Evolutionary conservation across 345 rosid genomes (phyloP), one percentile per base, ranked within the genome.

Genomic region (Brassica cretica): DNA sequence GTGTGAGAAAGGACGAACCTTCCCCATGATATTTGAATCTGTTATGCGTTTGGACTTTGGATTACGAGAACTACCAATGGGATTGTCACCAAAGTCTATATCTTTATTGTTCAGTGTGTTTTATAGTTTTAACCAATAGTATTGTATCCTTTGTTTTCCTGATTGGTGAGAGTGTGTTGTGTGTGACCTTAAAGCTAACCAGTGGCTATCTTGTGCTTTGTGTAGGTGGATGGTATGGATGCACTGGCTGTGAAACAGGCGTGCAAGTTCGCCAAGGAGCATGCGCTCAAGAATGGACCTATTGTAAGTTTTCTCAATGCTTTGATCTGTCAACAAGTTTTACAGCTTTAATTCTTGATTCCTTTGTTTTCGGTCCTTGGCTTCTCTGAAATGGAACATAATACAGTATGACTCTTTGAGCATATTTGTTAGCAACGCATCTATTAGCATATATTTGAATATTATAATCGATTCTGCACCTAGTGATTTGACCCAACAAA

Each of bases 191-290:
- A 37, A 58, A 63, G 37, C 75, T 74, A 70, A 41, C 19, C 29
- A 53, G 39, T 74, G 75, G 39, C 5, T 46, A 53, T 25, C 25
- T 9, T 64, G 5, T 70, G 76, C 5, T 33, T 58, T 65, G 33
- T 75, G n/a, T 78, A 93, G 98, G 98, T 95, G 67, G 99, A 95
- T 80, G 99, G 99, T 64, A 95, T 95, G 99, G 99, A 95, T 88
- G 96, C 82, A 27, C 72, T 95, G 66, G 98, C 98, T 72, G 99
- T 95, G 80, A 95, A 95, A 74, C 98, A 95, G 79, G 99, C 97
- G 3, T 95, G 99, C 88, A 88, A 84, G 81, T 93, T 91, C 78
- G 98, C 99, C 14, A 95, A 95, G 87, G 98, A 91, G 84, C 87
- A 88, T 82, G 97, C 86, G 5, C 83, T 93, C 78, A 95, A 91